Percentiles rank a stretch among this genome's conserved stretches.
phyloP scores from a whole-genome alignment of 176 grass and related monocot species.

The Pharus latifolius region DNA sequence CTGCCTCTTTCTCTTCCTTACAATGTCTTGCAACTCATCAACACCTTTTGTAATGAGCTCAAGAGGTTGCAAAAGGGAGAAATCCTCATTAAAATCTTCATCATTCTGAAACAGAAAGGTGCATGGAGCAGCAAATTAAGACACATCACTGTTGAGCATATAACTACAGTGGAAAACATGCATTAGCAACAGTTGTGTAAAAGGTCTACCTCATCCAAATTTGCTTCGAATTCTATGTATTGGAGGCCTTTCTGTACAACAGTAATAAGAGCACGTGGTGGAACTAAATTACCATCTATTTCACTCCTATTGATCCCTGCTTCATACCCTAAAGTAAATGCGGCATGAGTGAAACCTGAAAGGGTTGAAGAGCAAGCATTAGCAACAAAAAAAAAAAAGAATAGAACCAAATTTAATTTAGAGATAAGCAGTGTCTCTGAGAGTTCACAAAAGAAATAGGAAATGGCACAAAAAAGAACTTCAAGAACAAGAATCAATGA shows the following conservation, averaged over 20 bases:
- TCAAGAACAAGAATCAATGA: not conserved
- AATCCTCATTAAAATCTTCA: constrained; percentile 63
- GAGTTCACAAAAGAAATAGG: not conserved
- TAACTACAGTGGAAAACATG: not conserved
- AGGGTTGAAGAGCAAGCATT: constrained; percentile 18
- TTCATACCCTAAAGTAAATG: constrained; percentile 88
- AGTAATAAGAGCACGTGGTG: constrained; percentile 80
- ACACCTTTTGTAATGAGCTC: constrained; percentile 94
- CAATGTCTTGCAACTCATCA: constrained; percentile 76
- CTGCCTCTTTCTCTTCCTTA: constrained; percentile 68
- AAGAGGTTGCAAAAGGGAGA: constrained; percentile 85
- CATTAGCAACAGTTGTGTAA: not conserved
- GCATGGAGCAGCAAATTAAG: constrained; percentile 3
- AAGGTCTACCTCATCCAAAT: constrained; percentile 50
- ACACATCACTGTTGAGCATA: not conserved
- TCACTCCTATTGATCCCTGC: constrained; percentile 71
- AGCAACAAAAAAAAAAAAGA: not conserved
- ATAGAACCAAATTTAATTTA: not conserved
- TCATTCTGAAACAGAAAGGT: constrained; percentile 43
- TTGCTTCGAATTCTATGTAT: constrained; percentile 96
- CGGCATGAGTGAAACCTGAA: constrained; percentile 78
- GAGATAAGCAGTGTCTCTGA: not conserved
- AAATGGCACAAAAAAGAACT: not conserved
- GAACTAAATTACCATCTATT: constrained; percentile 84
- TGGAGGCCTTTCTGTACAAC: constrained; percentile 93